Percentiles rank a stretch among this genome's conserved stretches.
These are phyloP conservation scores for Sporothrix mexicana DNA, from an alignment of 2,329 filamentous ascomycete genomes.

Conservation along the genomic window DNA sequence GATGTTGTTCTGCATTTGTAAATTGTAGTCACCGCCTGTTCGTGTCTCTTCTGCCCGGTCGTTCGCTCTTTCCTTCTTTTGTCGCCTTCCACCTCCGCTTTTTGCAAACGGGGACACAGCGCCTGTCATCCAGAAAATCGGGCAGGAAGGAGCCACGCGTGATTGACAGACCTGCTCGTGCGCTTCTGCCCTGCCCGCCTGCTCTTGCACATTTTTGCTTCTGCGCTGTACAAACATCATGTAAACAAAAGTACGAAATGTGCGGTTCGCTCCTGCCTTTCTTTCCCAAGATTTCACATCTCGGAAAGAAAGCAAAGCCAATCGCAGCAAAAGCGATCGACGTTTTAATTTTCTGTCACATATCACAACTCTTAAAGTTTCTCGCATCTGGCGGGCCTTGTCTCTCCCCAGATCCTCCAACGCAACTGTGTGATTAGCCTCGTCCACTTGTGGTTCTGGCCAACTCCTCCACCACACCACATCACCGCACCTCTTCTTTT, in stretches of 20 bases:
- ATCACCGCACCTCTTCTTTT: too few species aligned
- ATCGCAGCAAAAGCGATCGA: not conserved
- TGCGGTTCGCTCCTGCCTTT: constrained; percentile 1
- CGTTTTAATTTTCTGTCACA: not conserved
- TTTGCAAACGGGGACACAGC: constrained; percentile 20
- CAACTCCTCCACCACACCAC: not conserved
- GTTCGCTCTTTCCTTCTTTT: not conserved
- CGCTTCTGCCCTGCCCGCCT: not conserved
- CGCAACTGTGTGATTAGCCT: constrained; percentile 11
- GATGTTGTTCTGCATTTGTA: not conserved
- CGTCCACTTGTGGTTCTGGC: not conserved
- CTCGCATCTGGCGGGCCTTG: not conserved
- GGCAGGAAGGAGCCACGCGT: constrained; percentile 25
- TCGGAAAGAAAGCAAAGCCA: not conserved
- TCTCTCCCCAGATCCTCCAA: constrained; percentile 11
- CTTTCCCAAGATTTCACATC: not conserved
- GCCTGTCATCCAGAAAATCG: constrained; percentile 21
- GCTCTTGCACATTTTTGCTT: not conserved
- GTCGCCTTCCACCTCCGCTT: constrained; percentile 2
- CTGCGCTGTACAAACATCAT: not conserved
- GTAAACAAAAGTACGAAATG: not conserved
- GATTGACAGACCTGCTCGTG: constrained; percentile 18
- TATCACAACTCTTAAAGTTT: not conserved
- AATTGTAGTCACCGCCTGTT: not conserved
- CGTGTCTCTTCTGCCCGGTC: not conserved